These are phyloP conservation scores for Vaccinium myrtillus DNA, from an alignment of 148 eudicot species.

Conservation along the genomic window DNA sequence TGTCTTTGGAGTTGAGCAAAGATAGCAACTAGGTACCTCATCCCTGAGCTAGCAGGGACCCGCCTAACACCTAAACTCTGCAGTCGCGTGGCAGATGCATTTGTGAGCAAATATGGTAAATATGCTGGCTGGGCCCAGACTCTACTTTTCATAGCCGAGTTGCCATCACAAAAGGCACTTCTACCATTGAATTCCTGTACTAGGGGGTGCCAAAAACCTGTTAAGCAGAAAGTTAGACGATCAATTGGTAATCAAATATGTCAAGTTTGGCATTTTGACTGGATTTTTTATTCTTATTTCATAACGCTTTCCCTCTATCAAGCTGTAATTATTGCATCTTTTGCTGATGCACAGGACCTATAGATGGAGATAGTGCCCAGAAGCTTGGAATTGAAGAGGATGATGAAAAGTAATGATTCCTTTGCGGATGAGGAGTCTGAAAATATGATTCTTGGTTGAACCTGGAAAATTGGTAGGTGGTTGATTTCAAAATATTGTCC, in stretches of 20 bases:
- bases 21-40: slow-evolving; percentile 83
- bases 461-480: background rate
- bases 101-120: slow-evolving; percentile 84
- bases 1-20: slow-evolving; percentile 26
- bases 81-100: slow-evolving; percentile 85
- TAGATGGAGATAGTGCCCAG: background rate
- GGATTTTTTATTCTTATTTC: background rate
- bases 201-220: slow-evolving; percentile 27
- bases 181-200: slow-evolving; percentile 30
- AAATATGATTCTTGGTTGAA: background rate
- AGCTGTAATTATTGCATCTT: background rate
- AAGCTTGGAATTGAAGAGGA: slow-evolving; percentile 14
- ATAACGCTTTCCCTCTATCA: background rate
- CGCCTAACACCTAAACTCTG: slow-evolving; percentile 64
- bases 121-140: slow-evolving; percentile 99
- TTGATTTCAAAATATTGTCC: background rate
- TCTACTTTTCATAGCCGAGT: slow-evolving; percentile 86
- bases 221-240: slow-evolving; percentile 21
- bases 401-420: background rate
- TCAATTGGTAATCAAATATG: slow-evolving; percentile 4
- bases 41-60: slow-evolving; percentile 84
- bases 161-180: slow-evolving; percentile 81
- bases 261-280: background rate
- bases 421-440: background rate
- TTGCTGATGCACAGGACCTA: slow-evolving; percentile 1